phyloP scores from a whole-genome alignment of 257 asterid genomes.

The Ocimum tenuiflorum region DNA sequence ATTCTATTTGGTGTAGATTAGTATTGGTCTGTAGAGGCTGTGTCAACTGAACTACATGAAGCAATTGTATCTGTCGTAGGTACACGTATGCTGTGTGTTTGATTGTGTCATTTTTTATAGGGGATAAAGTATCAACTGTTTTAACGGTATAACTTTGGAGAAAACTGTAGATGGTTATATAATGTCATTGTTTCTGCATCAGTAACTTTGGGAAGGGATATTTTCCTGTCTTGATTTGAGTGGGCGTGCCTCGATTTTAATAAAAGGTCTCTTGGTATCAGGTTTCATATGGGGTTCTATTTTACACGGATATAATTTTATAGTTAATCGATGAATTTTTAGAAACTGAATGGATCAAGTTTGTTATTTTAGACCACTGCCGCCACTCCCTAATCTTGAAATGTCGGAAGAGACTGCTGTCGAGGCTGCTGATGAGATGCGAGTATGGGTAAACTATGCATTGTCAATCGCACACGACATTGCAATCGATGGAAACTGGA shows the following conservation, averaged over 20 bases:
- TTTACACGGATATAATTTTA: not conserved
- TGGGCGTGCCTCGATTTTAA: not conserved
- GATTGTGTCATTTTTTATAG: not conserved
- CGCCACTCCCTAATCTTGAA: constrained; percentile 89
- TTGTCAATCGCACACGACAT: constrained; percentile 63
- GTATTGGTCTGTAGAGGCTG: not conserved
- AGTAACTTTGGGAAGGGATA: not conserved
- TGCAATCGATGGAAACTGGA: constrained; percentile 62
- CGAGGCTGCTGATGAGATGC: constrained; percentile 66
- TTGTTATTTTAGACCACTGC: constrained; percentile 61
- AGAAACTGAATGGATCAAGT: constrained; percentile 9
- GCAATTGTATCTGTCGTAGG: not conserved
- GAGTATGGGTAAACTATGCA: constrained; percentile 56
- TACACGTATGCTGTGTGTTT: not conserved
- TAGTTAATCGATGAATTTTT: not conserved
- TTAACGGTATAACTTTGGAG: not conserved
- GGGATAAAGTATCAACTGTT: not conserved
- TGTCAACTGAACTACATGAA: not conserved
- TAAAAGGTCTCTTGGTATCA: not conserved
- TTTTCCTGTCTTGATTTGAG: not conserved
- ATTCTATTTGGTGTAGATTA: not conserved
- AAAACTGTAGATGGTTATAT: not conserved
- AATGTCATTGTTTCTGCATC: not conserved
- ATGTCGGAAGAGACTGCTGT: constrained; percentile 61
- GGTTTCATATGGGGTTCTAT: not conserved